These are phyloP conservation scores for Alternaria gansuensis DNA, from an alignment of 2,329 filamentous ascomycete genomes.

Conservation along the genomic window DNA sequence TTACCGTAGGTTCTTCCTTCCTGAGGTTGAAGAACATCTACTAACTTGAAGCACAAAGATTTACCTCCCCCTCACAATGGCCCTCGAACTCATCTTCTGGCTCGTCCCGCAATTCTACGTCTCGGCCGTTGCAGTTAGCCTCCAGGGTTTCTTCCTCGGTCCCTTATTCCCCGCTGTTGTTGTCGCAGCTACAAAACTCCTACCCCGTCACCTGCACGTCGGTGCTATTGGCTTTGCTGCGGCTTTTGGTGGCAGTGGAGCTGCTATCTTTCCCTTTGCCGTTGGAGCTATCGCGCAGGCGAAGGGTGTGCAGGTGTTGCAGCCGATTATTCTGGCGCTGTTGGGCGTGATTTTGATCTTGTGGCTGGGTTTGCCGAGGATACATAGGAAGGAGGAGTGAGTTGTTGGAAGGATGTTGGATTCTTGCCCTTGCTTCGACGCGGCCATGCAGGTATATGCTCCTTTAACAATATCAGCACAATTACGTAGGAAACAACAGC, in stretches of 20 bases:
- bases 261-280: constrained; percentile 70
- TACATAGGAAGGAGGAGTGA: constrained; percentile 55
- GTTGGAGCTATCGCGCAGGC: constrained; percentile 73
- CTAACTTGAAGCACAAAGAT: constrained; percentile 47
- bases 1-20: constrained; percentile 48
- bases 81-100: constrained; percentile 78
- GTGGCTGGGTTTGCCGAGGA: constrained; percentile 62
- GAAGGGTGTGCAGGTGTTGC: constrained; percentile 67
- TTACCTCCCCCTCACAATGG: constrained; percentile 72
- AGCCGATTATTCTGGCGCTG: constrained; percentile 66
- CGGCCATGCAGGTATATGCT: too few relatives aligned
- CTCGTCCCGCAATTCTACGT: constrained; percentile 79
- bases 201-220: constrained; percentile 78
- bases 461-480: too few relatives aligned
- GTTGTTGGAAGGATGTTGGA: not conserved
- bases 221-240: constrained; percentile 82
- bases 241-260: constrained; percentile 78
- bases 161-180: constrained; percentile 80
- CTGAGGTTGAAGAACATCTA: not conserved
- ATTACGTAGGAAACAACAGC: too few relatives aligned
- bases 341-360: constrained; percentile 61
- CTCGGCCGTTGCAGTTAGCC: constrained; percentile 73
- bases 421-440: too few relatives aligned
- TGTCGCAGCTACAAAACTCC: constrained; percentile 75
- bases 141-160: constrained; percentile 82